Conservation (phyloP, 495 filamentous ascomycete genomes). For the Clavariopsis aquatica region DNA sequence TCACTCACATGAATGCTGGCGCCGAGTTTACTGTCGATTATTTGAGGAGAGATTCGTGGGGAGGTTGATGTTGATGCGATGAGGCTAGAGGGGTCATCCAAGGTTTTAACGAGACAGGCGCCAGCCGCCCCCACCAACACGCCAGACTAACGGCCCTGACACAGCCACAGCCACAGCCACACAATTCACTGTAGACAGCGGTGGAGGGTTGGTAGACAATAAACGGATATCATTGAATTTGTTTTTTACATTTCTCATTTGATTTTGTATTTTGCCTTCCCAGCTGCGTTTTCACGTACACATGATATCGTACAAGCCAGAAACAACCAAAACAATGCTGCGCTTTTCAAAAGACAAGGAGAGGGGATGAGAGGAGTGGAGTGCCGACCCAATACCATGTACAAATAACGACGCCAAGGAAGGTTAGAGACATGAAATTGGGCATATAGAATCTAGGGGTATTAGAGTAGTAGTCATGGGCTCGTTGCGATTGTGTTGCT, state of each 20-base stretch:
- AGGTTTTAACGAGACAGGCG: constrained; percentile 10
- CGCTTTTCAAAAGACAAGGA: constrained; percentile 30
- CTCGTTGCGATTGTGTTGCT: constrained; percentile 12
- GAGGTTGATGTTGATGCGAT: constrained; percentile 9
- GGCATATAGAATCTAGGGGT: constrained; percentile 31
- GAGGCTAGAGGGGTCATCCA: constrained; percentile 17
- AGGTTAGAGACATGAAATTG: constrained; percentile 19
- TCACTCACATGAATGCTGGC: constrained; percentile 22
- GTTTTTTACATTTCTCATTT: constrained; percentile 14
- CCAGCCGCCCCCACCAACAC: not conserved
- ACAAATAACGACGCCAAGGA: constrained; percentile 26
- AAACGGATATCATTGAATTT: constrained; percentile 2
- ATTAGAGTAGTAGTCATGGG: constrained; percentile 23
- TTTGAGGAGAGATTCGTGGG: not conserved
- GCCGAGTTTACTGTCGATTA: not conserved
- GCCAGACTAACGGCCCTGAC: not conserved
- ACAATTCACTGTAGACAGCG: constrained; percentile 7
- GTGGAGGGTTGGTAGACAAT: no score
- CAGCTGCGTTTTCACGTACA: constrained; percentile 26
- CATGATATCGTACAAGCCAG: constrained; percentile 38
- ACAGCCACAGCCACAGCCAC: not conserved
- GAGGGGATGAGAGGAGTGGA: constrained; percentile 33
- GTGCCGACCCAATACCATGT: constrained; percentile 34
- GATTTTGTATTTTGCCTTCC: constrained; percentile 24
- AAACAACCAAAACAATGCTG: constrained; percentile 25